Conservation (phyloP, 2,329 filamentous ascomycete genomes). For the Colletotrichum gigasporum region DNA sequence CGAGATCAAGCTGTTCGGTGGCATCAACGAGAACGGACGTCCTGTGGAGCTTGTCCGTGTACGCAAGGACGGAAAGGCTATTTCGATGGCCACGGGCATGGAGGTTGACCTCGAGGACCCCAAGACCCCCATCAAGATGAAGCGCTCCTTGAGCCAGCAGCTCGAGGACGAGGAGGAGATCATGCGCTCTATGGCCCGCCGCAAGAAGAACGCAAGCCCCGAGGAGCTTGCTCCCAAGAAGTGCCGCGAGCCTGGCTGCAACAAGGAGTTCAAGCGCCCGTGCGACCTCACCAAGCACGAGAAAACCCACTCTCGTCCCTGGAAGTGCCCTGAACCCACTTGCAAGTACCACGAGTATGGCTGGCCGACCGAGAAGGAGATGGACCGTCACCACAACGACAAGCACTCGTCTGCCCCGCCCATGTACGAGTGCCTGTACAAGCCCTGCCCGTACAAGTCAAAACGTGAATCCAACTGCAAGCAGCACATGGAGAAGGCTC, state of each 20-base stretch:
- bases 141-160: slow-evolving; percentile 74
- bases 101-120: slow-evolving; percentile 65
- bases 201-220: slow-evolving; percentile 90
- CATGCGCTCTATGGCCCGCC: slow-evolving; percentile 91
- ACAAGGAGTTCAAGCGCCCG: slow-evolving; percentile 94
- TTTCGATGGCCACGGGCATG: slow-evolving; percentile 79
- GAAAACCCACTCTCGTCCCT: slow-evolving; percentile 96
- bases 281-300: slow-evolving; percentile 98
- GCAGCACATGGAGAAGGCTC: slow-evolving; percentile 98
- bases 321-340: slow-evolving; percentile 84
- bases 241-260: slow-evolving; percentile 79
- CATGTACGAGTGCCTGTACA: slow-evolving; percentile 85
- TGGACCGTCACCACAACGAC: slow-evolving; percentile 95
- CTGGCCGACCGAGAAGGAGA: slow-evolving; percentile 98
- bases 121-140: slow-evolving; percentile 63
- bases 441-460: slow-evolving; percentile 89
- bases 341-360: slow-evolving; percentile 93
- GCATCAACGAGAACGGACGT: slow-evolving; percentile 81
- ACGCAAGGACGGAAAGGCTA: slow-evolving; percentile 80
- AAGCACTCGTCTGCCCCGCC: slow-evolving; percentile 86
- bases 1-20: slow-evolving; percentile 82
- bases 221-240: slow-evolving; percentile 84
- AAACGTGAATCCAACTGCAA: slow-evolving; percentile 98
- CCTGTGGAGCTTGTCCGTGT: slow-evolving; percentile 86
- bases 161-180: slow-evolving; percentile 83